Evolutionary conservation across 495 filamentous ascomycete genomes (phyloP), one percentile per base, ranked within the genome.

Genomic region (Podospora tetraspora): DNA sequence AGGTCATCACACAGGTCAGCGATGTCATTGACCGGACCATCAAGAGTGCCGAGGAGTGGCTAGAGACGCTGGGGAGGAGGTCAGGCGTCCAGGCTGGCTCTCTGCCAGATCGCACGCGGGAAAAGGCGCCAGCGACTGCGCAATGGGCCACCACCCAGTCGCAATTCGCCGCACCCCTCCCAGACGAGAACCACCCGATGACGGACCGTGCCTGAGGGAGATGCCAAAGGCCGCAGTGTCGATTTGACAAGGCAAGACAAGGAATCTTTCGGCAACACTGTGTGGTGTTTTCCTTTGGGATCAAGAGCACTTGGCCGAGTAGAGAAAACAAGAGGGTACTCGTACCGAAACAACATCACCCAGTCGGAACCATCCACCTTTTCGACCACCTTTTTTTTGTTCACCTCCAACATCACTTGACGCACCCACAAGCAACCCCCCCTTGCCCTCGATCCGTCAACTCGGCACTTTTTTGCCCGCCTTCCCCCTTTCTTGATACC

Each of bases 1-100:
- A 96, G 70, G 94, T 96, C 86, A 91, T 97, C 84, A 82, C 85
- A 0, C 91, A 96, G 74, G 92, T 98, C 57, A 91, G 86, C 25
- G 87, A 86, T 0, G 89, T 94, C 0, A 86, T 97, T 25, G 89
- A 92, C 71, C 87, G 89, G n/a, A 96, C 94, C 4, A 87, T 97
- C 30, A 84, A 88, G 43, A 92, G 89, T 73, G 94, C 94, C 5
- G 93, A 97, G 76, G 86, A 88, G 73, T 97, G 94, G 94, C 90
- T 91, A 69, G 88, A 90, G 56, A 83, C 88, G 21, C 79, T 96
- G 34, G 91, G 91, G 21, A 85, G 83, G 70, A 84, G 85, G 16
- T 52, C 43, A 2, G 43, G 43, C 6, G 43, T 52, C 43, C 43
- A 52, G 43, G 43, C 43, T 19, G 43, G 43, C 16, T 52, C 43